These are phyloP conservation scores for Lizonia empirigonia DNA, from an alignment of 2,329 filamentous ascomycete genomes.

Conservation along the genomic window DNA sequence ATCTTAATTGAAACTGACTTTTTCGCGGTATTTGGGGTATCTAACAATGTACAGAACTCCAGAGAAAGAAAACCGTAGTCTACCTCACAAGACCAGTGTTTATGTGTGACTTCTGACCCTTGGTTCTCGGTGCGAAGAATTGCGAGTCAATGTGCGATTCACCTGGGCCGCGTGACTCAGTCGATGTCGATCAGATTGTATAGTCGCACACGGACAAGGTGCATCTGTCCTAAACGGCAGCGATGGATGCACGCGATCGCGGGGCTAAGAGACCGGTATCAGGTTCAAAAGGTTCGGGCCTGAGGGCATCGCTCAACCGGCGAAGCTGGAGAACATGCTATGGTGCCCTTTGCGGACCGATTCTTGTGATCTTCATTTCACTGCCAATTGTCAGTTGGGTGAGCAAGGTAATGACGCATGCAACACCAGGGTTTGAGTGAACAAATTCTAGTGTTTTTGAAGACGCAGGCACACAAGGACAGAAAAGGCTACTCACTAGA, in stretches of 20 bases:
- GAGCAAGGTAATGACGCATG: too few relatives aligned
- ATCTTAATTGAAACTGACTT: not conserved
- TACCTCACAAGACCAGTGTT: not conserved
- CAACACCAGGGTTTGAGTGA: too few relatives aligned
- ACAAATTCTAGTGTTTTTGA: slow-evolving; percentile 4
- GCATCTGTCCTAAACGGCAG: too few relatives aligned
- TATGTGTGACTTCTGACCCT: too few relatives aligned
- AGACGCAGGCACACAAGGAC: too few relatives aligned
- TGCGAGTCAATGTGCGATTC: too few relatives aligned
- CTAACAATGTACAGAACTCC: not conserved
- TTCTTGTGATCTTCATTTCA: slow-evolving; percentile 14
- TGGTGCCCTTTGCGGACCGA: slow-evolving; percentile 10
- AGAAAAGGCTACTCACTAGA: slow-evolving; percentile 80
- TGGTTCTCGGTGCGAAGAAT: too few relatives aligned
- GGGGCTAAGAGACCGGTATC: too few relatives aligned
- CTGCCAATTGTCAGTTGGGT: slow-evolving; percentile 1
- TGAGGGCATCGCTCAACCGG: not conserved
- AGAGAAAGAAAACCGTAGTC: not conserved
- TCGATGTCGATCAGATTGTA: too few relatives aligned
- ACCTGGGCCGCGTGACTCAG: too few relatives aligned
- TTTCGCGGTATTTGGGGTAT: slow-evolving; percentile 8
- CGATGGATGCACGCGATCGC: not conserved
- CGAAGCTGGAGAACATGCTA: slow-evolving; percentile 4
- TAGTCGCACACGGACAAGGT: too few relatives aligned
- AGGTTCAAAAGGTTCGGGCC: too few relatives aligned